Conservation (phyloP, 2,329 filamentous ascomycete species). For the Microsporum audouinii region DNA sequence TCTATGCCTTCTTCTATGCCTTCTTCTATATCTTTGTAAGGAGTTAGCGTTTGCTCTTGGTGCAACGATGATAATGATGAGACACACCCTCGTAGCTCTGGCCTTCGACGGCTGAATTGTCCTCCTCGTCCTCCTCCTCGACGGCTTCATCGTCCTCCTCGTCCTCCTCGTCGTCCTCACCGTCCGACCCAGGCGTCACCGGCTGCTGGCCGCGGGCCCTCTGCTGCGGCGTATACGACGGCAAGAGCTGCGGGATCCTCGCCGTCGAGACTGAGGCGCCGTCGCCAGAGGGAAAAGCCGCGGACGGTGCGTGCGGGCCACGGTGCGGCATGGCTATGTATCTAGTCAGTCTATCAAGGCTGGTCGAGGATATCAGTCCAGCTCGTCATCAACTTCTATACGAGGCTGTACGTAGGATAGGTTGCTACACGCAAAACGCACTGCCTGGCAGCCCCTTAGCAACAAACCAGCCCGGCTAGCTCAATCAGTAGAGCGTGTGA, state of each 20-base stretch:
- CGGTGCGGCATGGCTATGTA: conserved; percentile 10
- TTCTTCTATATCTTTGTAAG: background rate
- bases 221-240: conserved; percentile 1
- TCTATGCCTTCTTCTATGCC: too few species aligned
- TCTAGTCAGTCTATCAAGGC: background rate
- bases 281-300: conserved; percentile 12
- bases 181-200: background rate
- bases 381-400: too few species aligned
- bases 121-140: conserved; percentile 19
- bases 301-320: conserved; percentile 4
- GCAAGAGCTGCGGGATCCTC: conserved; percentile 3
- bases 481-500: conserved; percentile 65
- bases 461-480: conserved; percentile 33
- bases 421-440: too few species aligned
- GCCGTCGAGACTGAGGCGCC: conserved; percentile 13
- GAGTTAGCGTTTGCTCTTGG: background rate
- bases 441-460: background rate
- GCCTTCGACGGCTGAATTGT: conserved; percentile 16
- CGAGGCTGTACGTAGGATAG: background rate
- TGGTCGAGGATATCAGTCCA: background rate
- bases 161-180: background rate
- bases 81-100: background rate
- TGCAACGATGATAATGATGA: background rate
- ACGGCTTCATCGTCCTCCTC: conserved; percentile 14
- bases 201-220: background rate